phyloP scores from a whole-genome alignment of 192 early-diverging fungal genomes.

The Spizellomyces sp. region DNA sequence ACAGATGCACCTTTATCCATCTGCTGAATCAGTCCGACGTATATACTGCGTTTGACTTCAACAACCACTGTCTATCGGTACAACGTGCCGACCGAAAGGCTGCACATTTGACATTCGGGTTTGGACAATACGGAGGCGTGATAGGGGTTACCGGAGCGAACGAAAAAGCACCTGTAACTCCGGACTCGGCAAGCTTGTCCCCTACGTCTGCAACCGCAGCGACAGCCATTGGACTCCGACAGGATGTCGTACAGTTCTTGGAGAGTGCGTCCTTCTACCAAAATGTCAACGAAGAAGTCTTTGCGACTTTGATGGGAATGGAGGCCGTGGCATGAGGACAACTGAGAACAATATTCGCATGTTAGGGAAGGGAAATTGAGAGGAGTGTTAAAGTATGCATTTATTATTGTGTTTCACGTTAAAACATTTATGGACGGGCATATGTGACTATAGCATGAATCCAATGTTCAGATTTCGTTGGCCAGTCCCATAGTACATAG shows the following conservation, averaged over 20 bases:
- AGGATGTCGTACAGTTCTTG: conserved; percentile 28
- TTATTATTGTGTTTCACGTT: neutral
- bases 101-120: conserved; percentile 22
- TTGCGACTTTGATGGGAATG: conserved; percentile 22
- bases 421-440: neutral
- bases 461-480: conserved; percentile 56
- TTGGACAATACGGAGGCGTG: conserved; percentile 21
- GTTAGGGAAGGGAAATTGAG: too few species aligned
- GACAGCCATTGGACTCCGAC: conserved; percentile 15
- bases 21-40: conserved; percentile 35
- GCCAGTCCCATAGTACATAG: conserved; percentile 56
- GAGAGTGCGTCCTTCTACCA: conserved; percentile 31
- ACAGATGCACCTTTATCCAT: conserved; percentile 41
- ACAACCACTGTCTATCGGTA: conserved; percentile 38
- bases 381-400: too few species aligned
- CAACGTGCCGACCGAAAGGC: conserved; percentile 29
- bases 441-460: conserved; percentile 48
- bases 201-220: neutral
- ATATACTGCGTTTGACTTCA: conserved; percentile 43
- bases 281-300: conserved; percentile 32
- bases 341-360: neutral
- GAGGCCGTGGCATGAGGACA: conserved; percentile 11
- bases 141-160: neutral
- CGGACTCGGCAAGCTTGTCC: neutral
- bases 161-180: neutral